Percentiles rank a stretch among this genome's conserved stretches.
Conservation (phyloP, 306 rosid genomes). For the Lathyrus oleraceus region DNA sequence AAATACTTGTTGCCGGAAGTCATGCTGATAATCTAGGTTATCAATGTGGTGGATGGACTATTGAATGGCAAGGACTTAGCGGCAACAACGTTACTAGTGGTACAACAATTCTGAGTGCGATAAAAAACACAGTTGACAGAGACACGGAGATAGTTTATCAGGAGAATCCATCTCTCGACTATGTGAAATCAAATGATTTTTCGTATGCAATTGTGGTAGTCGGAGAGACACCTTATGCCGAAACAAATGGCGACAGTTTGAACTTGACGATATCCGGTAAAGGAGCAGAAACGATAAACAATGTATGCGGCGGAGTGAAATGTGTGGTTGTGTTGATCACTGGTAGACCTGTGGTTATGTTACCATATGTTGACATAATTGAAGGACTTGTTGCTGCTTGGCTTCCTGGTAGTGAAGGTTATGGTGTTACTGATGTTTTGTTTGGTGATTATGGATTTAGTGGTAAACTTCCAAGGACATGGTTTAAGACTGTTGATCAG, state of each 20-base stretch:
- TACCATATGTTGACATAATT: constrained; percentile 33
- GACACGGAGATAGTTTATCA: constrained; percentile 30
- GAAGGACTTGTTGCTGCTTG: constrained; percentile 46
- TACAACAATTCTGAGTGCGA: constrained; percentile 39
- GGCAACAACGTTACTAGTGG: constrained; percentile 38
- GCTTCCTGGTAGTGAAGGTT: constrained; percentile 48
- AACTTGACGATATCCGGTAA: constrained; percentile 35
- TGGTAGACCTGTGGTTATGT: constrained; percentile 42
- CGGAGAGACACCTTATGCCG: constrained; percentile 47
- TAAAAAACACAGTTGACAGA: constrained; percentile 33
- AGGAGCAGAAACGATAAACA: constrained; percentile 27
- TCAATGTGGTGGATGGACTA: constrained; percentile 53
- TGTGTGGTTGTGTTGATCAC: constrained; percentile 39
- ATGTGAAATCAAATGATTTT: constrained; percentile 22
- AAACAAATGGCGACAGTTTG: constrained; percentile 33
- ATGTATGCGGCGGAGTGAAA: constrained; percentile 38
- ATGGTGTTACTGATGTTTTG: constrained; percentile 45
- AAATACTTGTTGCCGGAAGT: constrained; percentile 45
- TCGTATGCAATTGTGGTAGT: constrained; percentile 41
- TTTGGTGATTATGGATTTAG: constrained; percentile 46
- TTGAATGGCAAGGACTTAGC: constrained; percentile 42
- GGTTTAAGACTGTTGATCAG: constrained; percentile 45
- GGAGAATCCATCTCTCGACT: constrained; percentile 29
- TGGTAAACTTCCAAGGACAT: constrained; percentile 44
- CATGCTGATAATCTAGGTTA: constrained; percentile 47